Evolutionary conservation across 1,284 basidiomycete species (phyloP).

Genomic region (Marasmius fiardii): DNA sequence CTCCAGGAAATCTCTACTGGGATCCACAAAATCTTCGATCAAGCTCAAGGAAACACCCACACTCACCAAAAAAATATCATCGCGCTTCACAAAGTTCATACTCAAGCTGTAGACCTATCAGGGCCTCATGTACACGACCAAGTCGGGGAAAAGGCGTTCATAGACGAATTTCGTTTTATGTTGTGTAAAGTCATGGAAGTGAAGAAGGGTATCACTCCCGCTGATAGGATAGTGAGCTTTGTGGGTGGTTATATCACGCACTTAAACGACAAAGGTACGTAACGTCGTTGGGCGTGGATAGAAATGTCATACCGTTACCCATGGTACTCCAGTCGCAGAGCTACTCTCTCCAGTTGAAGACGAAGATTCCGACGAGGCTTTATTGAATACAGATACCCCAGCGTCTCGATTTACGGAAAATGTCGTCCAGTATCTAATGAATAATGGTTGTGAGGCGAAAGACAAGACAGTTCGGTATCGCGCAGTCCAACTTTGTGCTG

Average conservation of each 20-base stretch:
- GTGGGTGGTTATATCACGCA: conserved; percentile 79
- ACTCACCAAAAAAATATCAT: conserved; percentile 87
- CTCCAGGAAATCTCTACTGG: conserved; percentile 3
- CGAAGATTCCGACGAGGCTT: conserved; percentile 25
- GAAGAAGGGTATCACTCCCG: conserved; percentile 80
- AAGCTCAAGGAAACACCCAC: conserved; percentile 75
- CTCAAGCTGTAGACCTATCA: conserved; percentile 50
- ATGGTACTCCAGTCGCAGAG: conserved; percentile 16
- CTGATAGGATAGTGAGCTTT: conserved; percentile 86
- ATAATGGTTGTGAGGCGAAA: conserved; percentile 79
- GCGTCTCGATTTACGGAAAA: conserved; percentile 74
- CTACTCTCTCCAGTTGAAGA: conserved; percentile 18
- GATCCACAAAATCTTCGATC: conserved; percentile 48
- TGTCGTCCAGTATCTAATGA: conserved; percentile 74
- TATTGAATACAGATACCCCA: conserved; percentile 56
- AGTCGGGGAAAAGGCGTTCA: conserved; percentile 79
- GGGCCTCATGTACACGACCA: conserved; percentile 24
- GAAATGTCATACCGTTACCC: conserved; percentile 1
- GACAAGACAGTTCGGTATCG: conserved; percentile 89
- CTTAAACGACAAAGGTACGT: conserved; percentile 73
- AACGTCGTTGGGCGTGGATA: not conserved
- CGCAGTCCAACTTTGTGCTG: conserved; percentile 70
- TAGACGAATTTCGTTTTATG: conserved; percentile 65
- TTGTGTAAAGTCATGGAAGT: conserved; percentile 65
- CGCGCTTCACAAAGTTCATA: conserved; percentile 79